These are phyloP conservation scores for Pichia terricola DNA, from an alignment of 1,139 yeast genomes.

Conservation along the genomic window DNA sequence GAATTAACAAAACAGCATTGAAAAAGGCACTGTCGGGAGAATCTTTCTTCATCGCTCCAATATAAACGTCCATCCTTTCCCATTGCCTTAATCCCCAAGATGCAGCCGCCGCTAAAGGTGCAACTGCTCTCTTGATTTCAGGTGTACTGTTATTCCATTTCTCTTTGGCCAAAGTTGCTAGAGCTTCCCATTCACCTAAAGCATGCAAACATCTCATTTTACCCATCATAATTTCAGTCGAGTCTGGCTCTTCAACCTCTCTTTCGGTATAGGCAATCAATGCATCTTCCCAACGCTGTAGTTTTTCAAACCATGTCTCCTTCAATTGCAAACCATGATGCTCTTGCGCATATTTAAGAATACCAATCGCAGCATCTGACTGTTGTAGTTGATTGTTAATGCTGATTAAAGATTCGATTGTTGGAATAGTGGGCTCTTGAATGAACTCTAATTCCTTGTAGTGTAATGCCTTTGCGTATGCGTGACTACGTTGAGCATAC, in stretches of 20 bases:
- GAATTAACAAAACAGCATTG: constrained; percentile 79
- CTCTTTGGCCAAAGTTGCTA: constrained; percentile 75
- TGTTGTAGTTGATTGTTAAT: constrained; percentile 93
- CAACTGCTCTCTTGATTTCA: constrained; percentile 76
- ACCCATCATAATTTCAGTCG: constrained; percentile 86
- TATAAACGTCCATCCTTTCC: constrained; percentile 92
- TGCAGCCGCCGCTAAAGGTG: constrained; percentile 97
- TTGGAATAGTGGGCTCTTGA: constrained; percentile 85
- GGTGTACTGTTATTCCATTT: constrained; percentile 72
- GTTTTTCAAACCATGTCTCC: constrained; percentile 95
- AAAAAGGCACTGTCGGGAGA: constrained; percentile 94
- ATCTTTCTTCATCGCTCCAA: constrained; percentile 79
- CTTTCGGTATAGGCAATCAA: constrained; percentile 76
- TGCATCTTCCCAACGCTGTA: constrained; percentile 98
- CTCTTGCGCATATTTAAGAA: constrained; percentile 87
- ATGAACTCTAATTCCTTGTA: constrained; percentile 92
- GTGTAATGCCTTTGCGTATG: constrained; percentile 94
- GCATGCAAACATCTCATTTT: constrained; percentile 97
- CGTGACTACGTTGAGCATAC: constrained; percentile 93
- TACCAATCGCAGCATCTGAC: constrained; percentile 96
- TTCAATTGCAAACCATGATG: constrained; percentile 87
- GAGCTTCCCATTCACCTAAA: constrained; percentile 93
- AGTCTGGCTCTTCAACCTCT: constrained; percentile 45
- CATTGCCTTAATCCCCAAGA: constrained; percentile 99
- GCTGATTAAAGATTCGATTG: constrained; percentile 84